Conservation (phyloP, 2,329 filamentous ascomycete genomes). For the Fusarium tanahbumbuense region DNA sequence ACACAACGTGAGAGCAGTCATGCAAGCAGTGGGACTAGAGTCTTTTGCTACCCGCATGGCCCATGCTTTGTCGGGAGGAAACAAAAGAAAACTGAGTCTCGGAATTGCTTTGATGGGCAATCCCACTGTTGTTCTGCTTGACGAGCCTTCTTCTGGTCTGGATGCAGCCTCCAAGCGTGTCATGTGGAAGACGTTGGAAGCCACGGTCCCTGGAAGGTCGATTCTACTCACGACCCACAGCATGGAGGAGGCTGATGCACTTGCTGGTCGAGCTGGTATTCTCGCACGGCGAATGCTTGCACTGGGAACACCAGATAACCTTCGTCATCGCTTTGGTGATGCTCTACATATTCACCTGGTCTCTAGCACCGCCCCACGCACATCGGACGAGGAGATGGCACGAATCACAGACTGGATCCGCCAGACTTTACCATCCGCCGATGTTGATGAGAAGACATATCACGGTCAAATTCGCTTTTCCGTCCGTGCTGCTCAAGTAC, state of each 20-base stretch:
- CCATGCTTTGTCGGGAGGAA: slow-evolving; percentile 84
- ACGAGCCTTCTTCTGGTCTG: slow-evolving; percentile 89
- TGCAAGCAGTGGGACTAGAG: slow-evolving; percentile 82
- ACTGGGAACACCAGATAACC: slow-evolving; percentile 77
- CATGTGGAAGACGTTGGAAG: slow-evolving; percentile 89
- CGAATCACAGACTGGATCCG: slow-evolving; percentile 74
- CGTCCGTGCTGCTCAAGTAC: slow-evolving; percentile 66
- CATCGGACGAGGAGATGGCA: slow-evolving; percentile 74
- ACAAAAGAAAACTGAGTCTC: slow-evolving; percentile 90
- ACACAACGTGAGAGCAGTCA: slow-evolving; percentile 80
- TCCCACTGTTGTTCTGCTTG: slow-evolving; percentile 85
- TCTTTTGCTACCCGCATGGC: slow-evolving; percentile 81
- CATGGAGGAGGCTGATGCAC: slow-evolving; percentile 94
- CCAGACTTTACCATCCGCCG: slow-evolving; percentile 69
- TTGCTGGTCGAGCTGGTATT: slow-evolving; percentile 86
- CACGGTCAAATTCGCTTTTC: slow-evolving; percentile 91
- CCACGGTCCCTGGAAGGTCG: slow-evolving; percentile 80
- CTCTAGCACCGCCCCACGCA: slow-evolving; percentile 78
- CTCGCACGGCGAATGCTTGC: slow-evolving; percentile 88
- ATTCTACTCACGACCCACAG: slow-evolving; percentile 91
- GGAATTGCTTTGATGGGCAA: slow-evolving; percentile 95
- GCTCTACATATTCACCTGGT: slow-evolving; percentile 86
- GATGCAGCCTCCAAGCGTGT: slow-evolving; percentile 91
- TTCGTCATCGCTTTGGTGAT: slow-evolving; percentile 81
- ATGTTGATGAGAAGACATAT: slow-evolving; percentile 78